Base-by-base conservation (phyloP, 2,329 filamentous ascomycete species). In the Phialophora chinensis region DNA sequence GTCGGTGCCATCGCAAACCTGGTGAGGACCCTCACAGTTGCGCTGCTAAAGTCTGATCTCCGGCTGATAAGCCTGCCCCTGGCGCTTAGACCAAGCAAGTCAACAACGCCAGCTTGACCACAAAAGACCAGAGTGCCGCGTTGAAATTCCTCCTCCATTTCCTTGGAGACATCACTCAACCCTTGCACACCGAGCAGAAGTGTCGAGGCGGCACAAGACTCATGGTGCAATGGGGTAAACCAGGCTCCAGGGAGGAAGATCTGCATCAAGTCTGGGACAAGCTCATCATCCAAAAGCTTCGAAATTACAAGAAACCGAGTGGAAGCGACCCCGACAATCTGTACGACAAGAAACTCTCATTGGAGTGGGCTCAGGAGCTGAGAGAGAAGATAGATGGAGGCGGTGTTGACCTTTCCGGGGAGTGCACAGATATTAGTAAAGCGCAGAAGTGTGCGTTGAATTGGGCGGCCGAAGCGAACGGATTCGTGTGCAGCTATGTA, bases 391-490 rank as follows among this genome's bases (percentile, higher is more conserved):
- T 55, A 14, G 60, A 62, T 20, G 35, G n/a, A 17, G 35, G 33
- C 25, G 2, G 17, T 12, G 11, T 44, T 7, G 52, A 49, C 27
- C 29, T 56, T 17, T 20, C 50, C 27, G 8, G 10, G n/a, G 50
- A 62, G 27, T 62, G 60, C n/a, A 56, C 33, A 12, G 38, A 62
- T 23, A 62, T 66, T 10, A 52, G 44, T 23, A 61, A 54, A 38
- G 54, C 66, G 3, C 59, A 56, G 42, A 58, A 63, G 31, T 68
- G 66, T 53, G 29, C 66, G 8, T 47, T 68, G 54, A 31, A 55
- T 6, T 68, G 66, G 66, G 66, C 66, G n/a, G 23, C 53, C 25
- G 63, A 68, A 31, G 63, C 66, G 11, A 68, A 68, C 33, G 27
- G 17, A 7, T 68, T 27, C 33, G 54, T 68, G 14, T 68, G 66